Evolutionary conservation across 192 early-diverging fungal genomes (phyloP), one percentile per base, ranked within the genome.

Genomic region (Podila epigama): DNA sequence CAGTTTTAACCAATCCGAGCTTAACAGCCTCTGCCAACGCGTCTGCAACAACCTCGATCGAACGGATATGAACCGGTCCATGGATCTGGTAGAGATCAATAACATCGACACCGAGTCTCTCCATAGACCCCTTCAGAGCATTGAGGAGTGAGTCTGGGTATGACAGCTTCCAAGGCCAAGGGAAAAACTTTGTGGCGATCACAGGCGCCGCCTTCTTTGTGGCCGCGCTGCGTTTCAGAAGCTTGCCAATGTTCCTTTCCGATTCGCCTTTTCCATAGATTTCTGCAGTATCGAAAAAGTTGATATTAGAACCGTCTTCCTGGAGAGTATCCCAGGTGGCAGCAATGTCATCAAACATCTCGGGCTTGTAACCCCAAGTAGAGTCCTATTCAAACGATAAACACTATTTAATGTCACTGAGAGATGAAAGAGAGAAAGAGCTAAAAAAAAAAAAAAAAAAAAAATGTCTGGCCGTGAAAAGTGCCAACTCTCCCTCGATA

Each of bases 41-140:
- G 56, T 85, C 66, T 3, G 70, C 84, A 40, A 84, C 62, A 22
- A 84, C 81, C 56, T 86, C 85, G 42, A 86, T 66, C n/a, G 63
- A 59, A 28, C 69, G 75, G 10, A 77, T 39, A 28, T 84, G 83
- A 32, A 85, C 66, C 6, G 85, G 83, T 8, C 79, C 85, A 57
- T 86, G 85, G 51, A 86, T 83, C 57, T 86, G 85, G 60, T 81
- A 83, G 4, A 86, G 70, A 20, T 86, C 85, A n/a, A 75, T 51
- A 33, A 70, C 55, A 29, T 70, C 65, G 18, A 84, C 75, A 15
- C 83, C 83, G 0, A 86, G 60, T 15, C 82, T 60, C 36, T 82
- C 81, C 60, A 86, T 67, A 3, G 85, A 86, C 10, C 57, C 83
- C 22, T 80, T 79, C 22, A 86, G 66, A 6, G 85, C 70, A 42